These are phyloP conservation scores for Sonneratia alba DNA, from an alignment of 345 rosid species.

Conservation along the genomic window DNA sequence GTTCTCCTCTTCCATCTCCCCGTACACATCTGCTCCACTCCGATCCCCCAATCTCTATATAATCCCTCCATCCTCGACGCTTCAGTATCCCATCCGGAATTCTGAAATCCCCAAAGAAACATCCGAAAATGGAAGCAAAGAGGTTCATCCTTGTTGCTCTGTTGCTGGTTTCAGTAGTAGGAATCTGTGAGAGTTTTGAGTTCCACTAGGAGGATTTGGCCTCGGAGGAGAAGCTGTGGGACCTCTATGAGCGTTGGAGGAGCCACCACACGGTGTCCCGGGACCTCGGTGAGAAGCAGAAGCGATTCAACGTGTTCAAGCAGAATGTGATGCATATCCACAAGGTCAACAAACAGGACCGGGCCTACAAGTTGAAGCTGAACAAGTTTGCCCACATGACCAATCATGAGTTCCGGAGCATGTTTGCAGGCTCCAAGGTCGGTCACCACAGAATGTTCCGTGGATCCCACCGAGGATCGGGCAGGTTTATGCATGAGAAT, in stretches of 20 bases:
- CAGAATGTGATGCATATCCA: conserved; percentile 67
- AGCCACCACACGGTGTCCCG: conserved; percentile 68
- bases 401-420: conserved; percentile 49
- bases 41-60: conserved; percentile 19
- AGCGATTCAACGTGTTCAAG: conserved; percentile 69
- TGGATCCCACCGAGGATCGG: conserved; percentile 24
- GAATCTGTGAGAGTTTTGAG: conserved; percentile 43
- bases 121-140: conserved; percentile 10
- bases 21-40: background rate
- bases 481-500: conserved; percentile 52
- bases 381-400: conserved; percentile 90
- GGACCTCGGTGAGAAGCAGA: conserved; percentile 52
- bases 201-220: conserved; percentile 56
- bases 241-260: conserved; percentile 77
- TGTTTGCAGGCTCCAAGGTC: conserved; percentile 63
- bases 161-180: conserved; percentile 33
- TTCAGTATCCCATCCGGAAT: background rate
- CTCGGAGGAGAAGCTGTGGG: conserved; percentile 61
- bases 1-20: conserved; percentile 6
- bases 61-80: conserved; percentile 2
- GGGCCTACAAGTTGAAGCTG: conserved; percentile 71
- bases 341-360: conserved; percentile 52
- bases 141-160: conserved; percentile 24
- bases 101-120: background rate
- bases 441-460: conserved; percentile 58